Evolutionary conservation across 164 flowering plant genomes (phyloP).

Genomic region (Magnolia officinalis): DNA sequence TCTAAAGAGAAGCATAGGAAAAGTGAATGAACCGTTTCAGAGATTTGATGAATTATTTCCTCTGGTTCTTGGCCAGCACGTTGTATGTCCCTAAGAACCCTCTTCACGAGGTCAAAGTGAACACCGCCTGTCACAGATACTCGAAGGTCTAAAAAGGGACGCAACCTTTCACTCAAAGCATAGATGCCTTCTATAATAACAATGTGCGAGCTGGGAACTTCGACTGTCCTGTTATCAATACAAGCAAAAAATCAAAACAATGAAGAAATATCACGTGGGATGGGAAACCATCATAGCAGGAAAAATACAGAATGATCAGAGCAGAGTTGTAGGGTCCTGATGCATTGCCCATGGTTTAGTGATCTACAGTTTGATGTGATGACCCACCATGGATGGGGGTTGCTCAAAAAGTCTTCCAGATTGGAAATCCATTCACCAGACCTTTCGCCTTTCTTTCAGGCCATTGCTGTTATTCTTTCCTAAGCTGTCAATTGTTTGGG

Average conservation of each 20-base stretch:
- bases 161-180: slow-evolving; percentile 86
- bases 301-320: background rate
- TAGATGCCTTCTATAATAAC: slow-evolving; percentile 95
- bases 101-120: slow-evolving; percentile 96
- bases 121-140: slow-evolving; percentile 97
- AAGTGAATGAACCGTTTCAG: slow-evolving; percentile 78
- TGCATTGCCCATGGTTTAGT: background rate
- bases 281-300: background rate
- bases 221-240: slow-evolving; percentile 54
- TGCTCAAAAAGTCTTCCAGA: background rate
- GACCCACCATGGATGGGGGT: background rate
- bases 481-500: background rate
- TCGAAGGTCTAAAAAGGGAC: slow-evolving; percentile 79
- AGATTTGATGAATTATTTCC: slow-evolving; percentile 96
- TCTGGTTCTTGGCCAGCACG: slow-evolving; percentile 97
- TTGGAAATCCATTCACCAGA: background rate
- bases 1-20: slow-evolving; percentile 14
- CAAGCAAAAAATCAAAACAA: background rate
- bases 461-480: background rate
- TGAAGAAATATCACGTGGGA: background rate
- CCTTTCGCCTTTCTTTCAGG: no score
- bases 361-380: background rate
- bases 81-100: slow-evolving; percentile 93
- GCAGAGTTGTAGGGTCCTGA: background rate
- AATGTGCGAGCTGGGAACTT: slow-evolving; percentile 86